These are phyloP conservation scores for Bipolaris sorokiniana DNA, from an alignment of 2,329 filamentous ascomycete species.

Conservation along the genomic window DNA sequence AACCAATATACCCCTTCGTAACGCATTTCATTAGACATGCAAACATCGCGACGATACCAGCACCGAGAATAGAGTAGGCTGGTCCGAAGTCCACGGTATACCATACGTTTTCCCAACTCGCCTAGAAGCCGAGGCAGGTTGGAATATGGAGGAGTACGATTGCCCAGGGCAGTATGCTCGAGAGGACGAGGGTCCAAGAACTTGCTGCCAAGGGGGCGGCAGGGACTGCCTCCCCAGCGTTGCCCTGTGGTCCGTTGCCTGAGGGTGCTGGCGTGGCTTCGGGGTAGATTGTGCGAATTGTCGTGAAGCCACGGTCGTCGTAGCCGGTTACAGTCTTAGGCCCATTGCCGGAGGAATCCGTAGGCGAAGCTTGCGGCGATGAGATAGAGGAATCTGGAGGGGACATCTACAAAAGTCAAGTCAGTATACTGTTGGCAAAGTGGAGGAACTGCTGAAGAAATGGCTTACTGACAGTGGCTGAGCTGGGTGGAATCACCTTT, in stretches of 20 bases:
- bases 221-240: slow-evolving; percentile 13
- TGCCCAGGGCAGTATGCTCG: slow-evolving; percentile 8
- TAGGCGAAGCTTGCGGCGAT: slow-evolving; percentile 51
- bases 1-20: slow-evolving; percentile 13
- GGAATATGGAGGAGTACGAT: slow-evolving; percentile 13
- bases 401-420: slow-evolving; percentile 53
- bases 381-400: slow-evolving; percentile 60
- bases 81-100: slow-evolving; percentile 6
- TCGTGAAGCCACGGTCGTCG: slow-evolving; percentile 59
- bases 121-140: slow-evolving; percentile 8
- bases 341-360: slow-evolving; percentile 35
- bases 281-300: slow-evolving; percentile 48
- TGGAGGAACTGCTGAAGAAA: slow-evolving; percentile 23
- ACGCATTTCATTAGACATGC: slow-evolving; percentile 5
- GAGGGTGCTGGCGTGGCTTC: slow-evolving; percentile 17
- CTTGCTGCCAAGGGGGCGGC: slow-evolving; percentile 12
- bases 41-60: slow-evolving; percentile 8
- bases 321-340: slow-evolving; percentile 52
- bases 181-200: slow-evolving; percentile 4
- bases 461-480: slow-evolving; percentile 69
- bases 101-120: slow-evolving; percentile 5
- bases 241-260: slow-evolving; percentile 15
- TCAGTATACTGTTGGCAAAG: slow-evolving; percentile 20
- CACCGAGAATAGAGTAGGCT: slow-evolving; percentile 8
- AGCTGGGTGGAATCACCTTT: slow-evolving; percentile 76